A percentile compares a stretch with the other conserved stretches of the same genome.
Evolutionary conservation across 164 flowering plant species (phyloP).

Genomic region (Vitis rupestris): DNA sequence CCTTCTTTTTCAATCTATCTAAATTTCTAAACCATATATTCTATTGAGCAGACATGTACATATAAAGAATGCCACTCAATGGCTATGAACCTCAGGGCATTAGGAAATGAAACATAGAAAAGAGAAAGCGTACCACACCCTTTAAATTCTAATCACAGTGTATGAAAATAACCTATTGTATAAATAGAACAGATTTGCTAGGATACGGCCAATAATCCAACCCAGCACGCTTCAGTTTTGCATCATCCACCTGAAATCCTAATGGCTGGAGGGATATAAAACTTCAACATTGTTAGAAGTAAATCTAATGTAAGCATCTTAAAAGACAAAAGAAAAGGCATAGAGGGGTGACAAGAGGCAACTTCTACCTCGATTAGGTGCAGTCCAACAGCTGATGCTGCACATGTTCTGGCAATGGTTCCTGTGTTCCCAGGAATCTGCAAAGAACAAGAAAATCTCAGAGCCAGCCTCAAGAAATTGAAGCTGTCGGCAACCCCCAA

Average conservation of each 20-base stretch:
- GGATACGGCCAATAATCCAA: conserved; percentile 99
- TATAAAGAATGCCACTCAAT: not conserved
- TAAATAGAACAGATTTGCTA: not conserved
- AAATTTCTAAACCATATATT: too few relatives aligned
- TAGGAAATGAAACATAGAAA: not conserved
- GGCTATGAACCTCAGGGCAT: not conserved
- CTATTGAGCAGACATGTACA: not conserved
- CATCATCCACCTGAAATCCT: conserved; percentile 84
- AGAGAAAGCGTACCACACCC: not conserved
- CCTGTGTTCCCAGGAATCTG: conserved; percentile 99
- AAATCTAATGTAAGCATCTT: not conserved
- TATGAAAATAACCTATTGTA: not conserved
- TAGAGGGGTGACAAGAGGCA: not conserved
- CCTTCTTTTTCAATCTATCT: too few relatives aligned
- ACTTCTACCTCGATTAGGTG: conserved; percentile 79
- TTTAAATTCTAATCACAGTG: not conserved
- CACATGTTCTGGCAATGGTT: conserved; percentile 94
- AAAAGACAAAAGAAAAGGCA: not conserved
- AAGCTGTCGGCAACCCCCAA: conserved; percentile 31
- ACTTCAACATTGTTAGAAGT: conserved; percentile 1
- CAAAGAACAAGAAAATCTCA: conserved; percentile 43
- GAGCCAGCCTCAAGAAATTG: conserved; percentile 22
- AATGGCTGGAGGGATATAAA: conserved; percentile 55
- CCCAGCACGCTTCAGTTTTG: conserved; percentile 95
- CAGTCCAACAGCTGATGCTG: conserved; percentile 88